phyloP scores from a whole-genome alignment of 805 yeast species.

The Brettanomyces sp. region DNA sequence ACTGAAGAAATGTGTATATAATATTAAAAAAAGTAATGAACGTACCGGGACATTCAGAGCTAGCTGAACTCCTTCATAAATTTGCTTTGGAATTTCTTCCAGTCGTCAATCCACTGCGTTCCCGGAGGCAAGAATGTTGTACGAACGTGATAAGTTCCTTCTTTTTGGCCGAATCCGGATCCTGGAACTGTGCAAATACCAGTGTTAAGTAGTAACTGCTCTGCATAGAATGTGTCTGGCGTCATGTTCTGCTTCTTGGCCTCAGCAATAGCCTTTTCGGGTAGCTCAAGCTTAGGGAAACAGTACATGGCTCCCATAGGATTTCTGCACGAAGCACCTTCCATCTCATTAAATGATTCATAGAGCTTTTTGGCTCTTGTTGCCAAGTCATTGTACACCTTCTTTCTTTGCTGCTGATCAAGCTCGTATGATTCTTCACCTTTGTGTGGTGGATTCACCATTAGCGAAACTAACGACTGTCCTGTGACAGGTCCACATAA shows the following conservation, averaged over 20 bases:
- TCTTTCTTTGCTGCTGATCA: constrained; percentile 52
- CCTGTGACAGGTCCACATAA: constrained; percentile 94
- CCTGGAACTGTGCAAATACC: constrained; percentile 99
- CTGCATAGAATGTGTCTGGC: constrained; percentile 86
- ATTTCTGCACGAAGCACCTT: constrained; percentile 74
- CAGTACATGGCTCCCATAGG: constrained; percentile 98
- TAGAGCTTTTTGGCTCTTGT: constrained; percentile 57
- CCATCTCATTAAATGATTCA: constrained; percentile 65
- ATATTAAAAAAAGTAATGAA: no score
- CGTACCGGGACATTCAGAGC: no score
- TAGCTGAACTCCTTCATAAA: constrained; percentile 50
- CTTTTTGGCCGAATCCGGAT: constrained; percentile 89
- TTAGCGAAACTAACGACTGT: constrained; percentile 84
- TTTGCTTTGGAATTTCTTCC: constrained; percentile 69
- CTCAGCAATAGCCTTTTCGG: constrained; percentile 49
- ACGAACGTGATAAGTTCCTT: constrained; percentile 85
- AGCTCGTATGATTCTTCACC: constrained; percentile 70
- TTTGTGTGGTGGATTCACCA: constrained; percentile 81
- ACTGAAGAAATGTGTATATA: no score
- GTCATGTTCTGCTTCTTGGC: constrained; percentile 49
- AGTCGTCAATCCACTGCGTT: constrained; percentile 69
- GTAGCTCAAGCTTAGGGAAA: constrained; percentile 70
- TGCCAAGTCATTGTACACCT: constrained; percentile 54
- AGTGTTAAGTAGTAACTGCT: constrained; percentile 70
- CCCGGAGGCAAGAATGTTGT: constrained; percentile 98